Evolutionary conservation across 2,329 filamentous ascomycete genomes (phyloP).

Genomic region (Colletotrichum spinosum): DNA sequence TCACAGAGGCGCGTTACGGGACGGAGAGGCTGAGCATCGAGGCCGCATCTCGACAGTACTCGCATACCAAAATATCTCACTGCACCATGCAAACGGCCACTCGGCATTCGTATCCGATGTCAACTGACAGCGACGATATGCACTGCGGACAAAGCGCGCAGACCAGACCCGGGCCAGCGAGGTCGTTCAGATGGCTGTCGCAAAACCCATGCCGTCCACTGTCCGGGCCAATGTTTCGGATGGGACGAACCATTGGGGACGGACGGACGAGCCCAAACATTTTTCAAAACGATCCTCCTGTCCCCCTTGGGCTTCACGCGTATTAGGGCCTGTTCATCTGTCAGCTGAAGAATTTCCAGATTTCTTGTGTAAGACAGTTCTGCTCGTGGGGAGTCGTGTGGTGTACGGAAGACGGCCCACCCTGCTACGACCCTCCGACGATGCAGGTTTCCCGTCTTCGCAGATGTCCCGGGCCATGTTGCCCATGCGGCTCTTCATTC

Average conservation of each 20-base stretch:
- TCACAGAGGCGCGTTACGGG: slow-evolving; percentile 32
- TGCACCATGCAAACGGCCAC: slow-evolving; percentile 4
- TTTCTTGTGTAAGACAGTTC: too few species aligned
- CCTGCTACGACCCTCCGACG: slow-evolving; percentile 32
- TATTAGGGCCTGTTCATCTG: too few species aligned
- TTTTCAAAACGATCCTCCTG: not conserved
- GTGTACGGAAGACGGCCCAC: not conserved
- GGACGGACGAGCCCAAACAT: slow-evolving; percentile 19
- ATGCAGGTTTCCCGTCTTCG: slow-evolving; percentile 36
- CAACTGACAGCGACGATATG: slow-evolving; percentile 24
- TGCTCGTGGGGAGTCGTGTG: not conserved
- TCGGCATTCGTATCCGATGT: slow-evolving; percentile 6
- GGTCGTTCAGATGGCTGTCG: slow-evolving; percentile 27
- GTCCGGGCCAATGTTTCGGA: slow-evolving; percentile 41
- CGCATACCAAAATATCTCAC: not conserved
- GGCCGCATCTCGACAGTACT: not conserved
- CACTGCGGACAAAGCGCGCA: not conserved
- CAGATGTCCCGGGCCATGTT: slow-evolving; percentile 18
- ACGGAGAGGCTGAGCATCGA: slow-evolving; percentile 25
- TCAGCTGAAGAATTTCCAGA: slow-evolving; percentile 1
- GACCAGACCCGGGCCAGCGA: slow-evolving; percentile 39
- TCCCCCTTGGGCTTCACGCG: not conserved
- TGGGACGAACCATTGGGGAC: slow-evolving; percentile 33
- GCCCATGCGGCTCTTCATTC: slow-evolving; percentile 19
- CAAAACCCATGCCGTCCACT: slow-evolving; percentile 29